Evolutionary conservation across 2,329 filamentous ascomycete genomes (phyloP).

Genomic region (Verticillium longisporum): DNA sequence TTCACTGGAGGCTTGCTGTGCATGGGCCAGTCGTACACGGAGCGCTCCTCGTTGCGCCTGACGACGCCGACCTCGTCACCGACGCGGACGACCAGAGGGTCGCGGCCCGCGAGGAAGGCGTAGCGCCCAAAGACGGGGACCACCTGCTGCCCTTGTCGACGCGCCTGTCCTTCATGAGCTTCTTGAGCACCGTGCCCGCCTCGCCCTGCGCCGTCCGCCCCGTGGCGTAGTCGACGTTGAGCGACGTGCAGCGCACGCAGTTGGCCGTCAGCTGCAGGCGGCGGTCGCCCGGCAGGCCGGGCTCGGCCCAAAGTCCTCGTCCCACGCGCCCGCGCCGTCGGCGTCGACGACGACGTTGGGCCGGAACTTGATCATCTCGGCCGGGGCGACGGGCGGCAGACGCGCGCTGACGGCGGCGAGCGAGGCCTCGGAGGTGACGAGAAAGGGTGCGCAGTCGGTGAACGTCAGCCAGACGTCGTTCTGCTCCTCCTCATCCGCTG

Average conservation of each 20-base stretch:
- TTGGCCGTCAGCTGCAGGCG: slow-evolving; percentile 59
- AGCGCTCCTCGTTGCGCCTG: slow-evolving; percentile 41
- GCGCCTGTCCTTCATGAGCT: slow-evolving; percentile 61
- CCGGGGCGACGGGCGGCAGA: slow-evolving; percentile 36
- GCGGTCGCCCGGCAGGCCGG: slow-evolving; percentile 32
- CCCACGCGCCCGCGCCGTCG: slow-evolving; percentile 55
- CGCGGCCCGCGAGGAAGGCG: slow-evolving; percentile 43
- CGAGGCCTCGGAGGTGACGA: slow-evolving; percentile 65
- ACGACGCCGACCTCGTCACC: slow-evolving; percentile 51
- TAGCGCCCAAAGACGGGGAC: slow-evolving; percentile 67
- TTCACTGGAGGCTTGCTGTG: not conserved
- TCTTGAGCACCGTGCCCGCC: slow-evolving; percentile 58
- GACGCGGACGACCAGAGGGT: slow-evolving; percentile 33
- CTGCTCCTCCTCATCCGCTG: slow-evolving; percentile 14
- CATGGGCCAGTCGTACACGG: slow-evolving; percentile 46
- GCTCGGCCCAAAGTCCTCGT: slow-evolving; percentile 67
- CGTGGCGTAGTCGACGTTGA: slow-evolving; percentile 66
- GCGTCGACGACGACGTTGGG: slow-evolving; percentile 66
- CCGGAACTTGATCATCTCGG: slow-evolving; percentile 60
- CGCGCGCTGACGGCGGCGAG: slow-evolving; percentile 58
- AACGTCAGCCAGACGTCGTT: slow-evolving; percentile 53
- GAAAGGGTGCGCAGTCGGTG: slow-evolving; percentile 67
- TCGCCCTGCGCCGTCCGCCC: slow-evolving; percentile 52
- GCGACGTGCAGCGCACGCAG: slow-evolving; percentile 59
- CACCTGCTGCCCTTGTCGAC: slow-evolving; percentile 64